Base-by-base conservation (phyloP, 257 asterid species). In the Lycium barbarum region DNA sequence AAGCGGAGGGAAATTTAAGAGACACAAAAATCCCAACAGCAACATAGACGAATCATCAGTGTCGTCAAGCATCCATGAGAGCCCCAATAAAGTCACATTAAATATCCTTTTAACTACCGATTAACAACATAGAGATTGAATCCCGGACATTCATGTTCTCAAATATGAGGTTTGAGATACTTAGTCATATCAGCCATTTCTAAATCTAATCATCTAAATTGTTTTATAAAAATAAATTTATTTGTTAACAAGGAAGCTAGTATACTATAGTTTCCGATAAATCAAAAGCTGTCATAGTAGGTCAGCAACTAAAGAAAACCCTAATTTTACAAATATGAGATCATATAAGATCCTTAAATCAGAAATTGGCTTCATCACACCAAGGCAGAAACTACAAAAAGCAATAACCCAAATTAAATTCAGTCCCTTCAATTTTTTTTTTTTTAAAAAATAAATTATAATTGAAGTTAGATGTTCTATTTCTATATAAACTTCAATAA, bases 1-100 rank as follows among this genome's bases (percentile, higher is more conserved):
- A 76, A 26, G 18, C 15, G 9, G 63, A 53, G 65, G 65, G 15
- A 78, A 78, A 33, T 26, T 26, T 33, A 78, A 22, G 81, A 78
- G 82, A 53, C 7, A 26, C 4, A 58, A 78, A 33, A 53, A 53
- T 54, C 49, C 17, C 49, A 78, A 74, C 87, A 83, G 62, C 20
- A 51, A 51, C 47, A 43, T 35, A 76, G 65, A 33, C 15, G 53
- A 53, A 53, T 26, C 65, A 53, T 78, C 15, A 53, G 82, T 35
- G 49, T 78, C 65, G 22, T 78, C 82, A 14, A 15, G 45, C 82
- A 15, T 78, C 66, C 14, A 18, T 8, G 65, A 53, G 5, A 78
- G 1, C 82, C 53, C 49, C 82, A 78, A 53, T 53, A 53, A 76
- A 53, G 17, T 78, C 63, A 26, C 20, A 76, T 76, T 26, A 51